These are phyloP conservation scores for Sanghuangporus baumii DNA, from an alignment of 1,284 basidiomycete genomes.

Conservation along the genomic window DNA sequence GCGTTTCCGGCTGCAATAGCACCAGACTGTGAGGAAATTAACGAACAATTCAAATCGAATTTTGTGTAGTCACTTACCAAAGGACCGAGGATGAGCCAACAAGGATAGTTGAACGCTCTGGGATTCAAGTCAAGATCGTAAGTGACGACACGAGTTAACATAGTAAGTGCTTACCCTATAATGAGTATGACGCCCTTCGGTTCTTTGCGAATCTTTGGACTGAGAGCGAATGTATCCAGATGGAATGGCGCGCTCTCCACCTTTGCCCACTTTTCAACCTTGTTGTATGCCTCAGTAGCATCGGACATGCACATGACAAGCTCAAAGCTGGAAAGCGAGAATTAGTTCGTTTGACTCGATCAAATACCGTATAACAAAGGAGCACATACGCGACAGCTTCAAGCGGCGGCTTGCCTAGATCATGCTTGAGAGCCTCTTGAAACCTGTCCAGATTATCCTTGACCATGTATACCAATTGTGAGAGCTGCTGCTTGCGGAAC, in stretches of 20 bases:
- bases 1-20: constrained; percentile 82
- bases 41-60: not conserved
- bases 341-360: not conserved
- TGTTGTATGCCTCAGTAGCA: constrained; percentile 56
- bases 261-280: constrained; percentile 73
- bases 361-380: no score
- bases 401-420: constrained; percentile 50
- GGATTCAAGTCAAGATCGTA: not conserved
- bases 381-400: constrained; percentile 52
- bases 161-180: constrained; percentile 28
- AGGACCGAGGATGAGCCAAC: constrained; percentile 48
- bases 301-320: constrained; percentile 51
- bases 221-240: constrained; percentile 48
- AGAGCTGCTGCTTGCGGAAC: constrained; percentile 62
- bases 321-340: constrained; percentile 42
- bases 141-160: not conserved
- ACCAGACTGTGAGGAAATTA: constrained; percentile 42
- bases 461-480: constrained; percentile 59
- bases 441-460: constrained; percentile 58
- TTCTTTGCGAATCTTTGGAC: constrained; percentile 65
- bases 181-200: constrained; percentile 72
- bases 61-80: constrained; percentile 37
- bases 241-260: constrained; percentile 57
- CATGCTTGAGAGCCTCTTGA: constrained; percentile 45
- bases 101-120: constrained; percentile 52